Percentiles rank a stretch among this genome's conserved stretches.
These are phyloP conservation scores for Cylindrotheca closterium DNA, from an alignment of 108 stramenopile species.

Conservation along the genomic window DNA sequence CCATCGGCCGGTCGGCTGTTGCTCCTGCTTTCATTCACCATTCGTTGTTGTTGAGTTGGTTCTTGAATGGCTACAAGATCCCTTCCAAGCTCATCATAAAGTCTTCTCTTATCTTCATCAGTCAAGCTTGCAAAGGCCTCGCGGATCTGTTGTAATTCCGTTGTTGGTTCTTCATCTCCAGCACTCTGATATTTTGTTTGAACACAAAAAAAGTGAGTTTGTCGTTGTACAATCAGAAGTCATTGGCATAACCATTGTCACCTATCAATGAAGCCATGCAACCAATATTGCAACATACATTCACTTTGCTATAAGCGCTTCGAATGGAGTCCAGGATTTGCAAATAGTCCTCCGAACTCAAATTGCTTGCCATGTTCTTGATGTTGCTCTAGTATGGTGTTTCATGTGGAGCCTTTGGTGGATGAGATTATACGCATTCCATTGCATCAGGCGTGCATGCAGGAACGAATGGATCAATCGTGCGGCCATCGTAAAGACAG, in stretches of 20 bases:
- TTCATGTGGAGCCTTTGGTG: no score
- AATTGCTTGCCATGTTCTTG: slow-evolving; percentile 64
- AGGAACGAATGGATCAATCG: no score
- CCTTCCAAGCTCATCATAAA: slow-evolving; percentile 81
- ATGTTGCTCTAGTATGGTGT: no score
- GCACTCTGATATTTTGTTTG: slow-evolving; percentile 83
- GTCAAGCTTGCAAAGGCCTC: slow-evolving; percentile 82
- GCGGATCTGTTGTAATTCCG: slow-evolving; percentile 85
- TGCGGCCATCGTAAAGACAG: no score
- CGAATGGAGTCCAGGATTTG: slow-evolving; percentile 80
- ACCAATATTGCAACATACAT: slow-evolving; percentile 57
- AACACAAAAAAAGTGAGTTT: no score
- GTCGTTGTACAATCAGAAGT: no score
- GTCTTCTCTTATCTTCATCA: slow-evolving; percentile 77
- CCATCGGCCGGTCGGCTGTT: slow-evolving; percentile 40
- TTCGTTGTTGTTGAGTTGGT: slow-evolving; percentile 46
- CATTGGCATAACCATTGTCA: no score
- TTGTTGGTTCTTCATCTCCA: slow-evolving; percentile 76
- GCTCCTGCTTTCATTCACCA: slow-evolving; percentile 38
- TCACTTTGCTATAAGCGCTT: slow-evolving; percentile 86
- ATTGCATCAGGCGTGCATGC: no score
- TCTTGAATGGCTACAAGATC: slow-evolving; percentile 72
- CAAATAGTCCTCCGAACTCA: slow-evolving; percentile 81
- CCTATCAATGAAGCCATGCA: not conserved
- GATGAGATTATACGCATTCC: no score